These are phyloP conservation scores for Lipomyces lipofer DNA, from an alignment of 805 yeast genomes.

Conservation along the genomic window DNA sequence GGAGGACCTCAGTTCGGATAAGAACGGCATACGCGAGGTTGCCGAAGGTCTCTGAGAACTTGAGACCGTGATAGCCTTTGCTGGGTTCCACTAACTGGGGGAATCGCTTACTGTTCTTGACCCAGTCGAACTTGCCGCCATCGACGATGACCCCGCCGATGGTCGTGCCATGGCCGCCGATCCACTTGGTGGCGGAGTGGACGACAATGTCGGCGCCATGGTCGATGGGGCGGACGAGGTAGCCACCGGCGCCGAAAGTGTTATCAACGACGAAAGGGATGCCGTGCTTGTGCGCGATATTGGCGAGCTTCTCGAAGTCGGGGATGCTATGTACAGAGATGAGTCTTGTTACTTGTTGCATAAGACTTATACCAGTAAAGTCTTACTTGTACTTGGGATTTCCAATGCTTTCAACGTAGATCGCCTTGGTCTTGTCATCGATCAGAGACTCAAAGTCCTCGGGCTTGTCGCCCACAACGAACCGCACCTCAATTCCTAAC, in stretches of 20 bases:
- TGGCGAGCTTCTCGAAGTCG: constrained; percentile 75
- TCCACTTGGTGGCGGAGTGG: constrained; percentile 97
- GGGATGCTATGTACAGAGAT: constrained; percentile 80
- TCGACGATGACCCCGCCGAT: constrained; percentile 90
- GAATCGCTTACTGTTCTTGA: constrained; percentile 76
- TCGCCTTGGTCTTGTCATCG: constrained; percentile 85
- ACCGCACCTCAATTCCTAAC: constrained; percentile 80
- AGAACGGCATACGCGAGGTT: constrained; percentile 75
- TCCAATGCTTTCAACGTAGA: constrained; percentile 87
- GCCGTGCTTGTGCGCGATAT: constrained; percentile 81
- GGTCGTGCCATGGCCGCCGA: constrained; percentile 95
- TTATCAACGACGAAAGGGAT: constrained; percentile 91
- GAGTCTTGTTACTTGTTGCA: no score
- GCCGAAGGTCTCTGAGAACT: constrained; percentile 80
- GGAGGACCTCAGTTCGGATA: constrained; percentile 76
- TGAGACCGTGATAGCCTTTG: constrained; percentile 89
- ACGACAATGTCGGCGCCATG: constrained; percentile 90
- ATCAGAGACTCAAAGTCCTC: constrained; percentile 71
- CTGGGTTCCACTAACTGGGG: constrained; percentile 91
- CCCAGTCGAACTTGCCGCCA: constrained; percentile 92
- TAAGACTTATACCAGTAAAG: no score
- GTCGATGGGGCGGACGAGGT: constrained; percentile 75
- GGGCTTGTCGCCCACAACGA: constrained; percentile 76
- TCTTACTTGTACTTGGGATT: constrained; percentile 68
- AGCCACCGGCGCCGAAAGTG: constrained; percentile 98